These are phyloP conservation scores for Backusella sp. DNA, from an alignment of 192 early-diverging fungal genomes.

Conservation along the genomic window DNA sequence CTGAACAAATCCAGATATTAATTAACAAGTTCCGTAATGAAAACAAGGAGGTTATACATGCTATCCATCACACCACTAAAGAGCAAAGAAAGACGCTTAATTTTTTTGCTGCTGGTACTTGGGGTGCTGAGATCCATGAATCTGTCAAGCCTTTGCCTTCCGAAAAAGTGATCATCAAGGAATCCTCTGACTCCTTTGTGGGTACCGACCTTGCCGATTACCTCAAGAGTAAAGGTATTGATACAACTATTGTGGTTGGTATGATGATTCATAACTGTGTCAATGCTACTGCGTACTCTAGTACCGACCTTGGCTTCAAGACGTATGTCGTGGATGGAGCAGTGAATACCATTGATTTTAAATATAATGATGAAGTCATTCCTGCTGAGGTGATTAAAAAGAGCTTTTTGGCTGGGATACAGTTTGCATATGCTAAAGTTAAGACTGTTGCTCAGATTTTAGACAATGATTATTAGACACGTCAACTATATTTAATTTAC, in stretches of 20 bases:
- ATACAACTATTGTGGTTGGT: neutral
- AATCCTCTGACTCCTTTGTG: neutral
- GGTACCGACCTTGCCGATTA: neutral
- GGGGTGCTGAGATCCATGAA: neutral
- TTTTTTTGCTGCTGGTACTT: neutral
- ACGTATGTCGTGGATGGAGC: neutral
- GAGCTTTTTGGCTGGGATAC: neutral
- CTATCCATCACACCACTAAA: neutral
- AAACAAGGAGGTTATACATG: neutral
- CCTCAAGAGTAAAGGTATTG: neutral
- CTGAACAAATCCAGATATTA: neutral
- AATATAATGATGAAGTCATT: neutral
- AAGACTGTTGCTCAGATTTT: neutral
- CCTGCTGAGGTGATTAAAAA: neutral
- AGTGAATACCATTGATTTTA: neutral
- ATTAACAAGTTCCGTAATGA: neutral
- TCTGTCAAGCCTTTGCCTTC: neutral
- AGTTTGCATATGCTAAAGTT: neutral
- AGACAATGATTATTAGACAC: neutral
- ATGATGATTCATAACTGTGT: neutral
- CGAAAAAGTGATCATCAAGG: neutral
- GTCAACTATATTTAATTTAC: too few relatives aligned
- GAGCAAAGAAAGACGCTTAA: neutral
- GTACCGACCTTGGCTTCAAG: neutral
- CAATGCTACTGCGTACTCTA: neutral